Percentiles rank a stretch among this genome's conserved stretches.
phyloP scores from a whole-genome alignment of 495 filamentous ascomycete species.

The Trichocladium uniseriatum region DNA sequence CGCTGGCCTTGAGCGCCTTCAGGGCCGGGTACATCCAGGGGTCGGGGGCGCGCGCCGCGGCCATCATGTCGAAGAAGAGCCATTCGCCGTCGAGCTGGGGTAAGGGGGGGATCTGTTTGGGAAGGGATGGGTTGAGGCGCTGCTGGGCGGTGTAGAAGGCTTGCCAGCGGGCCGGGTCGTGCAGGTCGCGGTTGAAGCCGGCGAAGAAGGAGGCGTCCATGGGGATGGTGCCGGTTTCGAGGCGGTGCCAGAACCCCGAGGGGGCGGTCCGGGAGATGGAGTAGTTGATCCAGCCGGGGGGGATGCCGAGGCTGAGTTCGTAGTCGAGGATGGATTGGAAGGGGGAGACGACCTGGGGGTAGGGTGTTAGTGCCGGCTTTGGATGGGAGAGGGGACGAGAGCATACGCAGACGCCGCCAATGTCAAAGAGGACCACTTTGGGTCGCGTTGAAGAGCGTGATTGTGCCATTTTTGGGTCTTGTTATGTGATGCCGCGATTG shows the following conservation, averaged over 20 bases:
- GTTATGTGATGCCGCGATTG: neutral
- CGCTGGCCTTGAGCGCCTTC: constrained; percentile 51
- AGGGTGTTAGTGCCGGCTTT: constrained; percentile 13
- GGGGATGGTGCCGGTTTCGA: constrained; percentile 66
- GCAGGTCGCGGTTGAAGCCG: constrained; percentile 66
- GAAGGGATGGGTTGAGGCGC: constrained; percentile 26
- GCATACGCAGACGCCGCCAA: constrained; percentile 92
- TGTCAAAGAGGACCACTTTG: constrained; percentile 85
- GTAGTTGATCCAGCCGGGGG: constrained; percentile 82
- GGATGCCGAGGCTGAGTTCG: constrained; percentile 64
- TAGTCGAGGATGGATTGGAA: constrained; percentile 90
- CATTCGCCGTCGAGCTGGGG: constrained; percentile 68
- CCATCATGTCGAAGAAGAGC: constrained; percentile 94
- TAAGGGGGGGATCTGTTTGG: constrained; percentile 46
- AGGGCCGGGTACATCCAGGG: constrained; percentile 82
- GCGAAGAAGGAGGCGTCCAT: constrained; percentile 67
- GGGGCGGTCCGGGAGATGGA: constrained; percentile 70
- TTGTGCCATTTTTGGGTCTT: constrained; percentile 18
- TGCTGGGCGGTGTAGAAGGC: constrained; percentile 33
- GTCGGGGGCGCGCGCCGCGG: constrained; percentile 57
- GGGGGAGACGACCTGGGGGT: constrained; percentile 68
- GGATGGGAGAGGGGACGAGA: constrained; percentile 6
- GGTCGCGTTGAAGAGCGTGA: constrained; percentile 37
- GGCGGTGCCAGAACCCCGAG: constrained; percentile 76
- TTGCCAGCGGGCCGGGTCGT: constrained; percentile 54